Conservation (phyloP, 345 rosid genomes). For the Streptanthus diversifolius region DNA sequence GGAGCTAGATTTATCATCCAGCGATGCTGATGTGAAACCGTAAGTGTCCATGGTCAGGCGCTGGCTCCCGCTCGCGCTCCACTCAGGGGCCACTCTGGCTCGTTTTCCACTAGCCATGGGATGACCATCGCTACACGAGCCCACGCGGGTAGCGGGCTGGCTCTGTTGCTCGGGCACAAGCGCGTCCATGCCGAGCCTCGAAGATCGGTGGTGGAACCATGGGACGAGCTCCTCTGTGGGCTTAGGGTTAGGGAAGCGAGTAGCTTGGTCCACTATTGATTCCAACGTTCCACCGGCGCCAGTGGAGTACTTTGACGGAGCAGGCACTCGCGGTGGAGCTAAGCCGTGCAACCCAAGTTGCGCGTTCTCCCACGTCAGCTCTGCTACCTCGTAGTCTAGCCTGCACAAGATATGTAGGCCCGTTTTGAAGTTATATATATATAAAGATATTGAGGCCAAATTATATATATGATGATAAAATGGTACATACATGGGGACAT, state of each 20-base stretch:
- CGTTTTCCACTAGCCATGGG: slow-evolving; percentile 44
- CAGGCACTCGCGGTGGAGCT: slow-evolving; percentile 50
- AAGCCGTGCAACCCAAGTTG: slow-evolving; percentile 76
- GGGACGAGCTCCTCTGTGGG: slow-evolving; percentile 45
- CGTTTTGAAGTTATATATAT: too few species aligned
- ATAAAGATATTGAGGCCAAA: neutral
- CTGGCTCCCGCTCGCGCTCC: slow-evolving; percentile 69
- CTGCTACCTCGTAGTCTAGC: slow-evolving; percentile 73
- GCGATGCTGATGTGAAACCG: slow-evolving; percentile 55
- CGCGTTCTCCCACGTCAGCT: slow-evolving; percentile 96
- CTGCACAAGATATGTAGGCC: slow-evolving; percentile 45
- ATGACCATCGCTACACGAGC: slow-evolving; percentile 50
- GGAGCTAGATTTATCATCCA: slow-evolving; percentile 15
- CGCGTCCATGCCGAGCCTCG: slow-evolving; percentile 60
- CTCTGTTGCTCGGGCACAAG: slow-evolving; percentile 49
- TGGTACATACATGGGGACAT: slow-evolving; percentile 47
- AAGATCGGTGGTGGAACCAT: slow-evolving; percentile 44
- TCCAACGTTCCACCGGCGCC: slow-evolving; percentile 76
- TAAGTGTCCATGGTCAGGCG: slow-evolving; percentile 57
- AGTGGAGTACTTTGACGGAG: slow-evolving; percentile 47
- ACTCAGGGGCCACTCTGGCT: slow-evolving; percentile 48
- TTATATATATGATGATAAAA: neutral
- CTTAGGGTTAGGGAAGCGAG: slow-evolving; percentile 38
- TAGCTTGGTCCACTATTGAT: slow-evolving; percentile 87
- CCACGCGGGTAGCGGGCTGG: slow-evolving; percentile 43